Evolutionary conservation across 1,284 basidiomycete species (phyloP).

Genomic region (Sporisorium sorghi): DNA sequence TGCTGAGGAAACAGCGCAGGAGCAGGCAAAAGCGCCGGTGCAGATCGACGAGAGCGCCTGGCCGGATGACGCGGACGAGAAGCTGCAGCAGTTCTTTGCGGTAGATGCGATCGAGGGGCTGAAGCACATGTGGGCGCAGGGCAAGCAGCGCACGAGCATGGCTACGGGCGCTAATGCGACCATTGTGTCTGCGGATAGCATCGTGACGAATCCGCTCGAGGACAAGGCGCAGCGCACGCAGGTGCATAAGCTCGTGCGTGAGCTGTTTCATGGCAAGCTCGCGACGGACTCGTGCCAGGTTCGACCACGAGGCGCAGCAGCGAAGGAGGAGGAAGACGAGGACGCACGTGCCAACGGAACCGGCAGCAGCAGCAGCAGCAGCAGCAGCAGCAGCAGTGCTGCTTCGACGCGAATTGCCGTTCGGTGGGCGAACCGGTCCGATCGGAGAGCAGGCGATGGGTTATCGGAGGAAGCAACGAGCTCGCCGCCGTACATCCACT

Average conservation of each 20-base stretch:
- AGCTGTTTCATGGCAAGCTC: constrained; percentile 83
- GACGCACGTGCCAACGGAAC: constrained; percentile 34
- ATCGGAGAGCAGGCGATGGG: constrained; percentile 68
- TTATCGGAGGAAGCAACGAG: constrained; percentile 71
- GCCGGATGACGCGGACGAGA: constrained; percentile 31
- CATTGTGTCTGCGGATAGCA: constrained; percentile 29
- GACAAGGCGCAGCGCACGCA: constrained; percentile 84
- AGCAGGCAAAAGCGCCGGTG: constrained; percentile 1
- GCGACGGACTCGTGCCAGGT: constrained; percentile 76
- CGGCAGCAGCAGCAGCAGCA: constrained; percentile 6
- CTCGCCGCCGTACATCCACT: constrained; percentile 85
- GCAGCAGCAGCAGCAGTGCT: not conserved
- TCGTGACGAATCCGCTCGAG: constrained; percentile 77
- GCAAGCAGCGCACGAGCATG: constrained; percentile 19
- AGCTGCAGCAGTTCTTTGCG: constrained; percentile 36
- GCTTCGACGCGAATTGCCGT: constrained; percentile 76
- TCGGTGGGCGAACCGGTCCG: constrained; percentile 75
- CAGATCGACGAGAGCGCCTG: constrained; percentile 16
- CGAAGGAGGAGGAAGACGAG: constrained; percentile 36
- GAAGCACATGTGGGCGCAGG: constrained; percentile 32
- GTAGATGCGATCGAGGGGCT: constrained; percentile 21
- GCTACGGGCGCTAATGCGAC: constrained; percentile 39
- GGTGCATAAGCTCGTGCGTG: constrained; percentile 83
- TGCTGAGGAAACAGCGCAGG: constrained; percentile 1
- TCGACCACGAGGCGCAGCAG: constrained; percentile 18